These are phyloP conservation scores for Cardamine occulta DNA, from an alignment of 345 rosid genomes.

Conservation along the genomic window DNA sequence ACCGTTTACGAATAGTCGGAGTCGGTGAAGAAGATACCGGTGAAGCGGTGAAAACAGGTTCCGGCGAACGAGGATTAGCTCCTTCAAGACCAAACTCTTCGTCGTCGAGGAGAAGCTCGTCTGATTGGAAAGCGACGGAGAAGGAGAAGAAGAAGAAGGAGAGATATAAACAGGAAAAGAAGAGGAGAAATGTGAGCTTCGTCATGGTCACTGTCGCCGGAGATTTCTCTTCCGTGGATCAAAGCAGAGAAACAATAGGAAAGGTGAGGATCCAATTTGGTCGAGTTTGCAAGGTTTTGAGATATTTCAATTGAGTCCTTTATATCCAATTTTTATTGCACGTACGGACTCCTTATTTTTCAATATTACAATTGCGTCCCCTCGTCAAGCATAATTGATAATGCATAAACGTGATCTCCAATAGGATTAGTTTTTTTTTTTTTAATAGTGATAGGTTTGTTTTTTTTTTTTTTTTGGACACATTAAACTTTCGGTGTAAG, in stretches of 20 bases:
- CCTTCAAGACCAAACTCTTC: constrained; percentile 83
- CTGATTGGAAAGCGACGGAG: constrained; percentile 71
- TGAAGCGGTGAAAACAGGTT: constrained; percentile 40
- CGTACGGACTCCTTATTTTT: background rate
- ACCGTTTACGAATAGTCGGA: constrained; percentile 54
- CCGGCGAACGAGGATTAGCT: constrained; percentile 46
- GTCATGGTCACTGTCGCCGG: constrained; percentile 5
- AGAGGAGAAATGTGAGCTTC: constrained; percentile 40
- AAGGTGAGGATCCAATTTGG: background rate
- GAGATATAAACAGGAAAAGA: constrained; percentile 28
- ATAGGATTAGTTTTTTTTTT: too few species aligned
- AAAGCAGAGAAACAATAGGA: background rate
- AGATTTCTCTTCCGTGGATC: background rate
- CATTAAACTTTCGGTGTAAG: too few species aligned
- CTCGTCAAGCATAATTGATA: too few species aligned
- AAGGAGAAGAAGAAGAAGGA: constrained; percentile 10
- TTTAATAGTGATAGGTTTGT: too few species aligned
- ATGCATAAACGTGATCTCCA: too few species aligned
- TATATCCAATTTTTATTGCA: background rate
- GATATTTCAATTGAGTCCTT: background rate
- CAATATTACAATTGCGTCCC: too few species aligned
- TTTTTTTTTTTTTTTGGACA: too few species aligned
- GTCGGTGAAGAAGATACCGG: constrained; percentile 1
- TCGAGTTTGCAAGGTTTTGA: background rate
- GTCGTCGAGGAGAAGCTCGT: constrained; percentile 82